A percentile compares a stretch with the other conserved stretches of the same genome.
Conservation (phyloP, 768 basidiomycete species). For the Russula brevipes region DNA sequence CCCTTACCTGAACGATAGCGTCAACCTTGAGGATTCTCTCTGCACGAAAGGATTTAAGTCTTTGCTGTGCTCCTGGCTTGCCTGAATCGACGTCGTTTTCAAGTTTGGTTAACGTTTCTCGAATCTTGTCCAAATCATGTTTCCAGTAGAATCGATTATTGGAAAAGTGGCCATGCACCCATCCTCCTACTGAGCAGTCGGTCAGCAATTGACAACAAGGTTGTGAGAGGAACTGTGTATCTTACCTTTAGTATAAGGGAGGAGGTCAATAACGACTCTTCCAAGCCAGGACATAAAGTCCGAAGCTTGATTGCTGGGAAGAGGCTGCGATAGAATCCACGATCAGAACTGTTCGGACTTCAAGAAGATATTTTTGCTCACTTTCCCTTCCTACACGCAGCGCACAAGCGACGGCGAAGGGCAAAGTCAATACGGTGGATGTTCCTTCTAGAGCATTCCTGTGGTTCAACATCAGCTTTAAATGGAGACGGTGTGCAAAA, state of each 20-base stretch:
- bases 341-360: not conserved
- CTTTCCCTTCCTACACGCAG: conserved; percentile 16
- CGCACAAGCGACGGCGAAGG: conserved; percentile 23
- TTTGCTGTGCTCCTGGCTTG: conserved; percentile 12
- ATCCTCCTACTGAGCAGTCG: conserved; percentile 19
- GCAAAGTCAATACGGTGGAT: conserved; percentile 22
- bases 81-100: conserved; percentile 10
- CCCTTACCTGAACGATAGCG: conserved; percentile 10
- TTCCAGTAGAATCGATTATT: conserved; percentile 21
- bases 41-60: conserved; percentile 14
- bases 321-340: not conserved
- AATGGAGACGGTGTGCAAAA: not conserved
- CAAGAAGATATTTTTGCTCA: not conserved
- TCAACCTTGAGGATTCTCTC: conserved; percentile 16
- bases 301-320: conserved; percentile 11
- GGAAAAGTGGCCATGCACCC: conserved; percentile 17
- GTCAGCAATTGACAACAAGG: not conserved
- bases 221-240: not conserved
- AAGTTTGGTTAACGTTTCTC: conserved; percentile 4
- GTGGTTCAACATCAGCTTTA: not conserved
- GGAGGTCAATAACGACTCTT: conserved; percentile 19
- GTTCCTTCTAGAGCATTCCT: conserved; percentile 18
- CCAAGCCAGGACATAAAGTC: conserved; percentile 17
- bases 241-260: conserved; percentile 21
- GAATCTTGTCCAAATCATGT: conserved; percentile 17